Evolutionary conservation across 1,284 basidiomycete genomes (phyloP).

Genomic region (Phellopilus nigrolimitatus): DNA sequence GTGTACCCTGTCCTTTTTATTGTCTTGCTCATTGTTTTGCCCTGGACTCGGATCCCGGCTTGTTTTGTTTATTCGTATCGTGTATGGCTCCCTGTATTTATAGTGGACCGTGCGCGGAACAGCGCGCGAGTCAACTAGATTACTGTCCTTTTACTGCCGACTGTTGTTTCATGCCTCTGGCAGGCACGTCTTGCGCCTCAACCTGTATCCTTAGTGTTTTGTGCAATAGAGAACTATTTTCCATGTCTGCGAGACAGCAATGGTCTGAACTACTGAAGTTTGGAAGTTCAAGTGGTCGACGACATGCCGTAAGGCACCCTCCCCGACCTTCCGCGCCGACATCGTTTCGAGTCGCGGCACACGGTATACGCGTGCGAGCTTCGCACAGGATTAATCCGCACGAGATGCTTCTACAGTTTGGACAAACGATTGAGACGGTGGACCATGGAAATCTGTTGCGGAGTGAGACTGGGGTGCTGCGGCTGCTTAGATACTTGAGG

Average conservation of each 20-base stretch:
- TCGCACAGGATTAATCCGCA: too few species aligned
- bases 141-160: not conserved
- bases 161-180: constrained; percentile 3
- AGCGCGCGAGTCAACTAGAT: not conserved
- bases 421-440: too few species aligned
- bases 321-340: too few species aligned
- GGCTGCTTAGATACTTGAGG: too few species aligned
- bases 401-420: too few species aligned
- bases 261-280: not conserved
- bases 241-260: not conserved
- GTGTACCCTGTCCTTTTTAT: not conserved
- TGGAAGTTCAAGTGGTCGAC: too few species aligned
- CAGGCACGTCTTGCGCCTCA: not conserved
- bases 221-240: not conserved
- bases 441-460: too few species aligned
- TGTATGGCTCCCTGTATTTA: not conserved
- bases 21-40: not conserved
- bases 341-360: too few species aligned
- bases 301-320: too few species aligned
- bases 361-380: too few species aligned
- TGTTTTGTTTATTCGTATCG: constrained; percentile 5
- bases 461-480: too few species aligned
- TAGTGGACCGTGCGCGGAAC: not conserved
- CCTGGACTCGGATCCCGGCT: not conserved
- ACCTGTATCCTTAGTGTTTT: not conserved